Evolutionary conservation across 2,329 filamentous ascomycete genomes (phyloP).

Genomic region (Scedosporium minutisporum): DNA sequence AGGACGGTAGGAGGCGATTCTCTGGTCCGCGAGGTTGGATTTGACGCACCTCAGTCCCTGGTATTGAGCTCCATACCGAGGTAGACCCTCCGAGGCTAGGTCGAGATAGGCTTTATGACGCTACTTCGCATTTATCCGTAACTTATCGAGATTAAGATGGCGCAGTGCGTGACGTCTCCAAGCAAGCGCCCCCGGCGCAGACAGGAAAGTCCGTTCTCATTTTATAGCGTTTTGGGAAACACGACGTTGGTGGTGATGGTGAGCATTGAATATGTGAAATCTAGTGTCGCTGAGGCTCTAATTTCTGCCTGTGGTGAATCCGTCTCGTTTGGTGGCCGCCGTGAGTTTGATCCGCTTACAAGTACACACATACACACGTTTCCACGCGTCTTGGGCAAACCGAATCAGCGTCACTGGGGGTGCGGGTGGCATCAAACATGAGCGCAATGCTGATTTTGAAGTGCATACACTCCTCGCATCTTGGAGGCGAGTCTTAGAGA

Average conservation of each 20-base stretch:
- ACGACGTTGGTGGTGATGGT: background rate
- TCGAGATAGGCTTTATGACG: background rate
- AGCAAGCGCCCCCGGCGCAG: background rate
- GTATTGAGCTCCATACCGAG: background rate
- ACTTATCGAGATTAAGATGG: background rate
- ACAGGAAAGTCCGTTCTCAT: background rate
- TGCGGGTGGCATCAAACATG: too few species aligned
- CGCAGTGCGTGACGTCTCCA: background rate
- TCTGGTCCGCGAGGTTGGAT: too few species aligned
- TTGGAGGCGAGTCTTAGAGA: too few species aligned
- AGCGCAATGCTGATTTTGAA: too few species aligned
- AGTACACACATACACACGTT: background rate
- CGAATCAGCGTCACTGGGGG: too few species aligned
- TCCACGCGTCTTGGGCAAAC: too few species aligned
- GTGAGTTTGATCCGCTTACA: background rate
- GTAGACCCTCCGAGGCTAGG: background rate
- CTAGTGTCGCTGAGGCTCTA: background rate
- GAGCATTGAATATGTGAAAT: background rate
- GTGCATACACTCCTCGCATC: too few species aligned
- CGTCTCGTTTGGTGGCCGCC: background rate
- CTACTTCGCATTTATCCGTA: constrained; percentile 1
- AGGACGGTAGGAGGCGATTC: too few species aligned
- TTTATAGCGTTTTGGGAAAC: background rate
- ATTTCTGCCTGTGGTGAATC: background rate
- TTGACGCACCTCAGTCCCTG: too few species aligned